Base-by-base conservation (phyloP, 176 grass and related monocot species). In the Eragrostis nindensis region DNA sequence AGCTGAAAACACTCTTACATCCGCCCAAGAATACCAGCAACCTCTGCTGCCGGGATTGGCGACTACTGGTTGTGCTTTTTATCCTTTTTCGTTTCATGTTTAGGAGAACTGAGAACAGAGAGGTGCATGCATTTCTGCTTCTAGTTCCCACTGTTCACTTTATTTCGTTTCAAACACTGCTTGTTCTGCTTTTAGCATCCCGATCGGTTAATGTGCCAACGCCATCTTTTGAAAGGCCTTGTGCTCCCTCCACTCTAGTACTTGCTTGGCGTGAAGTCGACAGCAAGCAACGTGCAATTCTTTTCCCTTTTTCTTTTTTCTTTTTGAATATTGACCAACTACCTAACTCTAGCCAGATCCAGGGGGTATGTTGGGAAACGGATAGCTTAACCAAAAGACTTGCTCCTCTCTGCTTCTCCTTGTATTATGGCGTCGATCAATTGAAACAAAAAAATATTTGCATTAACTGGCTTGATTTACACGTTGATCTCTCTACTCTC, bases 231-330 rank as follows among this genome's bases (percentile, higher is more conserved):
- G 64, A 22, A 63, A 68, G 36, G 30, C 41, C 59, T 56, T 27
- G 59, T 5, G 27, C 43, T n/a, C 36, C 71, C n/a, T 3, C n/a
- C 60, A 29, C 22, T 54, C 15, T 50, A 86, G 42, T 50, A 66
- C 44, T 21, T 22, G 14, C 6, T 70, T 44, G 11, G 22, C 70
- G 63, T 89, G 76, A 80, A 85, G 82, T 89, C 48, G 71, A 81
- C 76, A 89, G 17, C 55, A 89, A 84, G 70, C 63, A 85, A 89
- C 80, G 8, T 8, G 14, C 15, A 45, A 64, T 75, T 74, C 82
- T 19, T 47, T 69, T 54, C 4, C 5, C 15, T 38, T 52, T 75
- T 32, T 7, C 2, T 24, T 6, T 44, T 61, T n/a, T n/a, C n/a
- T n/a, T n/a, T n/a, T 68, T 14, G 36, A 44, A 36, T 84, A 70